Evolutionary conservation across 2,329 filamentous ascomycete genomes (phyloP), one percentile per base, ranked within the genome.

Genomic region (Colletotrichum salicis): DNA sequence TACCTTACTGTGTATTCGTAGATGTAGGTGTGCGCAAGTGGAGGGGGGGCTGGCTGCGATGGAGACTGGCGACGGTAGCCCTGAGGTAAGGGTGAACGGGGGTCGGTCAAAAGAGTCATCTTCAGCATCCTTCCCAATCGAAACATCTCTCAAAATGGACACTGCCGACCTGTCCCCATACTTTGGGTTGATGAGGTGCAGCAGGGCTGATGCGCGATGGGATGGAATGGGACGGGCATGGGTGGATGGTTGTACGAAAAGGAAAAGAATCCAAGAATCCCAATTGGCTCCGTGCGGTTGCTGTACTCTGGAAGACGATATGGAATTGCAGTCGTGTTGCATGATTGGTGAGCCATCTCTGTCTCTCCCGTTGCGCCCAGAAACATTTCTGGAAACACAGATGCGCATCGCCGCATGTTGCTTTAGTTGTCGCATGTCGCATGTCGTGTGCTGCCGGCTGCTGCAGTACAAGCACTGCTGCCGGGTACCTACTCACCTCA

Each of bases 171-270:
- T 61, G 60, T 70, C 67, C 56, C 70, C 66, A 66, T 72, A 64
- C 37, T 62, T 70, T 64, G 70, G 60, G 69, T 69, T 72, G 70
- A 72, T 71, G 72, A 72, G 72, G 19, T 73, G 69, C 72, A 73
- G 72, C 70, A 73, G 72, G 72, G 69, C 72, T 73, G 72, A 72
- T 69, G 69, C 60, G 72, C 69, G 64, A 71, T 68, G 64, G 61
- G 68, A 64, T 73, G 68, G 41, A n/a, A 48, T 48, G 41, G 45
- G 59, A 73, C 41, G 60, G 37, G 37, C 31, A 59, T 64, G 63
- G 63, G 56, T 71, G 63, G 71, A 60, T 51, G 60, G 63, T 67
- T 67, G 63, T 71, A 71, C 67, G 71, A 62, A 67, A 22, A 24
- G 48, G 12, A 29, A 67, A 37, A 63, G 22, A 58, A 41, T 27